phyloP scores from a whole-genome alignment of 2,329 filamentous ascomycete species.

The Niveomyces coronatus region DNA sequence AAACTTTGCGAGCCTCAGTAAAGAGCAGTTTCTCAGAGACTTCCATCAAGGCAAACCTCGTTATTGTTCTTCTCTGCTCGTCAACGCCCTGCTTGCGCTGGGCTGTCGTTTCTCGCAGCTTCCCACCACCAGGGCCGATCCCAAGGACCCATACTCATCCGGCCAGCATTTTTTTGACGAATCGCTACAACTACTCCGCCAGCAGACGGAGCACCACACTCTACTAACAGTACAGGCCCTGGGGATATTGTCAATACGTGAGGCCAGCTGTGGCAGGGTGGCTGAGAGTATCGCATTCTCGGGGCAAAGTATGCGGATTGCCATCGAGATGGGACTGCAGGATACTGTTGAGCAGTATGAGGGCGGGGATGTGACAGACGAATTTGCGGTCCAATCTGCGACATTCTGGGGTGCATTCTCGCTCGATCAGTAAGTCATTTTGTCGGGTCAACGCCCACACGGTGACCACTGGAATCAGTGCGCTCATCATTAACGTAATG shows the following conservation, averaged over 20 bases:
- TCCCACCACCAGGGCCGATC: constrained; percentile 51
- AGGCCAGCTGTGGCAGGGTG: constrained; percentile 62
- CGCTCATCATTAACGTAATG: not conserved
- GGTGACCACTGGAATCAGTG: constrained; percentile 13
- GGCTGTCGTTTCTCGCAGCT: constrained; percentile 61
- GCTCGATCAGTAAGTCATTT: constrained; percentile 49
- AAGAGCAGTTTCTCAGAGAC: constrained; percentile 59
- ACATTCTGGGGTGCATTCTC: constrained; percentile 55
- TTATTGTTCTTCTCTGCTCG: constrained; percentile 57
- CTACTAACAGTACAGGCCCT: constrained; percentile 66
- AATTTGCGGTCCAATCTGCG: constrained; percentile 46
- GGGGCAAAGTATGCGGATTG: constrained; percentile 61
- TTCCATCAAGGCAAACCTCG: constrained; percentile 49
- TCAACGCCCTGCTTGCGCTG: constrained; percentile 55
- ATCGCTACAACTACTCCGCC: constrained; percentile 48
- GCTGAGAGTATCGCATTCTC: constrained; percentile 64
- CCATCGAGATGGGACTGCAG: constrained; percentile 62
- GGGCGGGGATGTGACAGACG: constrained; percentile 42
- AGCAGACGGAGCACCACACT: constrained; percentile 47
- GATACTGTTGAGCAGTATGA: constrained; percentile 37
- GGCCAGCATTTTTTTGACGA: constrained; percentile 70
- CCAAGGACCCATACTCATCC: constrained; percentile 51
- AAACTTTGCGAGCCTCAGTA: constrained; percentile 62
- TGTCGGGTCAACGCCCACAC: no score
- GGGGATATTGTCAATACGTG: constrained; percentile 65